Conservation (phyloP, 2,329 filamentous ascomycete species). For the Aspergillus niger region DNA sequence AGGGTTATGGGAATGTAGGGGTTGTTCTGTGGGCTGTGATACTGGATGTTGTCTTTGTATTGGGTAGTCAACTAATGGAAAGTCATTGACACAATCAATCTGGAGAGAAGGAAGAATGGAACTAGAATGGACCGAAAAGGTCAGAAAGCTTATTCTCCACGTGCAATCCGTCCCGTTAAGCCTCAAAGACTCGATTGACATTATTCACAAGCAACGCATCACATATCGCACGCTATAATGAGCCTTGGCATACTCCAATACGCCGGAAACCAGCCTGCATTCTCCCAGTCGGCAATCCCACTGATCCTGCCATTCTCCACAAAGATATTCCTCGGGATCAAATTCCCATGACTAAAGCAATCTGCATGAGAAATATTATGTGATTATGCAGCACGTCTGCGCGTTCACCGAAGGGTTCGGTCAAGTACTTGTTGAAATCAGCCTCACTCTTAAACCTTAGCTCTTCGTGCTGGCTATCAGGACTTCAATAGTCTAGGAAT, state of each 20-base stretch:
- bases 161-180: neutral
- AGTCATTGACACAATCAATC: too few relatives aligned
- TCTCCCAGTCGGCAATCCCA: constrained; percentile 45
- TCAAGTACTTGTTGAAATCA: constrained; percentile 1
- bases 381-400: neutral
- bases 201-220: neutral
- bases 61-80: too few relatives aligned
- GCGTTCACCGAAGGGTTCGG: neutral
- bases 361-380: too few relatives aligned
- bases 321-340: constrained; percentile 31
- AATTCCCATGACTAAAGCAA: neutral
- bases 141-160: neutral
- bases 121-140: neutral
- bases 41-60: too few relatives aligned
- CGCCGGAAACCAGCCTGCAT: constrained; percentile 42
- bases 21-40: too few relatives aligned
- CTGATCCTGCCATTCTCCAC: constrained; percentile 25
- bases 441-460: neutral
- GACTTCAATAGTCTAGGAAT: neutral
- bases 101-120: neutral
- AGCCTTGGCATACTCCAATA: constrained; percentile 29
- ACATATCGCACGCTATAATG: neutral
- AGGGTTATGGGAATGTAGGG: neutral
- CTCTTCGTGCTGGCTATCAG: neutral
- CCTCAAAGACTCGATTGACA: neutral